A percentile compares a stretch with the other conserved stretches of the same genome.
These are phyloP conservation scores for Jatropha multifida DNA, from an alignment of 441 rosid species.

Conservation along the genomic window DNA sequence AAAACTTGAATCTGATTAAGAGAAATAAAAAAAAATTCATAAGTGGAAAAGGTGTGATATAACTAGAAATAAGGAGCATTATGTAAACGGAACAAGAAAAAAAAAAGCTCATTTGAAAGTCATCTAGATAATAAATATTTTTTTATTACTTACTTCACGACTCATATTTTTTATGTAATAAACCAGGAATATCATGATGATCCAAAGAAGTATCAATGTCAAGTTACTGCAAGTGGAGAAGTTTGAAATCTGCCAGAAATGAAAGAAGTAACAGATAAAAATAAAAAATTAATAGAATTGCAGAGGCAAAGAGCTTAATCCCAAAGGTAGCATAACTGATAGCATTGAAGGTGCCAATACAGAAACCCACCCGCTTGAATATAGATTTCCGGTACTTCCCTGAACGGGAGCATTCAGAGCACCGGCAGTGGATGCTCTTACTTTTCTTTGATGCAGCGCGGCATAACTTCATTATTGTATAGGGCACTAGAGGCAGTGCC, in stretches of 20 bases:
- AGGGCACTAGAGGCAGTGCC: conserved; percentile 95
- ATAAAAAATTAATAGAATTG: conserved; percentile 19
- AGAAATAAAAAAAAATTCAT: background rate
- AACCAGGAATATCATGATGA: conserved; percentile 77
- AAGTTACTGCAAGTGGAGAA: conserved; percentile 92
- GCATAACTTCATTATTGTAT: conserved; percentile 71
- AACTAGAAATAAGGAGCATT: background rate
- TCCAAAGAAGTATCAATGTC: conserved; percentile 84
- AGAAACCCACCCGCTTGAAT: conserved; percentile 61
- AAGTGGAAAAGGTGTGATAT: background rate
- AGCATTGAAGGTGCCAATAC: background rate
- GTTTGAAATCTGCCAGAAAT: conserved; percentile 74
- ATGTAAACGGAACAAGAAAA: background rate
- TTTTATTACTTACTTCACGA: conserved; percentile 55
- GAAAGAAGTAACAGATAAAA: background rate
- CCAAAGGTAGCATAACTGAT: conserved; percentile 1
- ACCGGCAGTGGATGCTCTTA: conserved; percentile 77
- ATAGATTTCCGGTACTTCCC: conserved; percentile 88
- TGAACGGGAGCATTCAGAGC: conserved; percentile 72
- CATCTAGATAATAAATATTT: background rate
- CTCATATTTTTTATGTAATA: conserved; percentile 89
- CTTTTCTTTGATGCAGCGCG: conserved; percentile 66
- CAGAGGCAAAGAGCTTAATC: background rate
- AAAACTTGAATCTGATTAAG: conserved; percentile 72
- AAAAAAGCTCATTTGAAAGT: background rate